Base-by-base conservation (phyloP, 768 basidiomycete genomes). In the Rhizopogon rudus region DNA sequence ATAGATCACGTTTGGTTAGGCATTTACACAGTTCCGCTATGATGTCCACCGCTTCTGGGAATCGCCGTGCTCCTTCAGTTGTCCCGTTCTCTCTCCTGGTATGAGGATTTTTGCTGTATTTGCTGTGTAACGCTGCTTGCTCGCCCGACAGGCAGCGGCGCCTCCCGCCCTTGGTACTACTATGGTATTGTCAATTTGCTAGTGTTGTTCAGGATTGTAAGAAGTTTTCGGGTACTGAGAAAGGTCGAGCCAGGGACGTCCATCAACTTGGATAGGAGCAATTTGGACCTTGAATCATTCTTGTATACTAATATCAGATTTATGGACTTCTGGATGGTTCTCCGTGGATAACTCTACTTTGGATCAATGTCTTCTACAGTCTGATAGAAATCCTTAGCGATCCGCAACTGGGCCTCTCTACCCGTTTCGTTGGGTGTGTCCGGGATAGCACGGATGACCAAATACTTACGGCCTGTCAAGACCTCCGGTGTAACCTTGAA, bases 341-440 rank as follows among this genome's bases (percentile, higher is more conserved):
- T 12, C n/a, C 9, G 35, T 12, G 14, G 7, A 22, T 31, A 20
- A 20, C 2, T 17, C 44, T 71, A 85, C 60, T 79, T 77, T 6
- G 82, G 74, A 4, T 83, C 80, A 51, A 81, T 78, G 58, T 95
- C 90, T 54, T 84, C 80, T 5, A 92, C 87, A 4, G 81, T 84
- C n/a, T 81, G 81, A 63, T 93, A 96, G 67, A 95, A 93, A 65
- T 95, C 93, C 62, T 77, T 79, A 45, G 92, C 86, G 44, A 97
- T 81, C 51, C 90, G 77, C 61, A 84, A 81, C 67, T 97, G 94
- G 0, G 85, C 85, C 35, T 91, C 81, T 41, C 71, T 63, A 0
- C 83, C 81, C 14, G 76, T 85, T 71, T 96, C 94, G 7, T 64
- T 70, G 74, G 78, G 60, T 2, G 82, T 76, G 60, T 83, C 84